phyloP scores from a whole-genome alignment of 2,329 filamentous ascomycete genomes.

The Graphiopsis chlorocephala region DNA sequence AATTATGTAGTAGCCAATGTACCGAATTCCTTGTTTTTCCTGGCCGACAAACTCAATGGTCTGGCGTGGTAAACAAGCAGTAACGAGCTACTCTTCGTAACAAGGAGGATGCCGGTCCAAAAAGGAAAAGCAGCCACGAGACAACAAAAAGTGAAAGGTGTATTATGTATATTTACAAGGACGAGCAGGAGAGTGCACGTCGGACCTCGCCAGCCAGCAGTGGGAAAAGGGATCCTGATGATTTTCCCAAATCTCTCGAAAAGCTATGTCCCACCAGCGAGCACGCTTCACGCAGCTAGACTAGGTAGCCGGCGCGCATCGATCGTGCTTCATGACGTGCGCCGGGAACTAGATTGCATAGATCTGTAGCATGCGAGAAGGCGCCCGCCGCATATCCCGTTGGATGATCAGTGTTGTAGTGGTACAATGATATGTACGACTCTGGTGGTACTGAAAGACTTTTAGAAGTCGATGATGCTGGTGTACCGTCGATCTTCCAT shows the following conservation, averaged over 20 bases:
- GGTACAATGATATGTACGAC: not conserved
- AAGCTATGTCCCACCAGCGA: constrained; percentile 6
- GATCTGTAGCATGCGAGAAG: constrained; percentile 6
- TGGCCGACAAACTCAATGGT: not conserved
- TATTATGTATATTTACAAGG: not conserved
- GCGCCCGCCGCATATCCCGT: not conserved
- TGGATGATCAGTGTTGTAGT: not conserved
- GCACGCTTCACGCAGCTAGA: not conserved
- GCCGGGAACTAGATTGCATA: not conserved
- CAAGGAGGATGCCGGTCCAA: not conserved
- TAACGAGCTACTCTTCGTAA: not conserved
- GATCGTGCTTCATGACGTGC: constrained; percentile 9
- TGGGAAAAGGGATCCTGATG: not conserved
- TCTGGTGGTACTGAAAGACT: not conserved
- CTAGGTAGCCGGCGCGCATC: not conserved
- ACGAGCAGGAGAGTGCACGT: not conserved
- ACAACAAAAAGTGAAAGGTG: not conserved
- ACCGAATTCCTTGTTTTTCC: not conserved
- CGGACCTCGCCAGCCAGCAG: constrained; percentile 7
- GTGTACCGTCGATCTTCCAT: not conserved
- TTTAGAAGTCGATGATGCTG: constrained; percentile 5
- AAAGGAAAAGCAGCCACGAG: not conserved
- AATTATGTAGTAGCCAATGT: not conserved
- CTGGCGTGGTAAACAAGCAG: not conserved
- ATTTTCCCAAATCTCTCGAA: constrained; percentile 4